A percentile compares a stretch with the other conserved stretches of the same genome.
These are phyloP conservation scores for Candida cerambycidarum DNA, from an alignment of 805 yeast genomes.

Conservation along the genomic window DNA sequence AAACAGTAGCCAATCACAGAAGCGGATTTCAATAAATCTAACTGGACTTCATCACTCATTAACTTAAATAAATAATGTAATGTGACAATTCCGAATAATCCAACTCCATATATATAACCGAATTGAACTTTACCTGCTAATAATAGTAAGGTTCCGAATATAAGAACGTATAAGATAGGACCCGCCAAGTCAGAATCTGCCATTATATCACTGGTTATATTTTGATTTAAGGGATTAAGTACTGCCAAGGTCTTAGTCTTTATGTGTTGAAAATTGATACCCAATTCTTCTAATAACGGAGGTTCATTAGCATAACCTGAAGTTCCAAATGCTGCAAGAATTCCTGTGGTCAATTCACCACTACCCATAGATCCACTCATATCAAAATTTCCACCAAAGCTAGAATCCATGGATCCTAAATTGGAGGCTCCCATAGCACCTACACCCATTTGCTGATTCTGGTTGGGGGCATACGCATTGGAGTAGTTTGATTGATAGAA, in stretches of 20 bases:
- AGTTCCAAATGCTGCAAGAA: slow-evolving; percentile 89
- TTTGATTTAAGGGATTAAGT: slow-evolving; percentile 66
- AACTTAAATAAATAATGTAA: slow-evolving; percentile 81
- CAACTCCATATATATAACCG: slow-evolving; percentile 96
- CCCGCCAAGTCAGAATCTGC: slow-evolving; percentile 94
- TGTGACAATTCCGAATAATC: slow-evolving; percentile 83
- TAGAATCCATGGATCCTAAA: slow-evolving; percentile 14
- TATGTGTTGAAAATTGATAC: slow-evolving; percentile 88
- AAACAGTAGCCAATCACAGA: slow-evolving; percentile 93
- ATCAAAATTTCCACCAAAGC: slow-evolving; percentile 35
- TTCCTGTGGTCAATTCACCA: slow-evolving; percentile 63
- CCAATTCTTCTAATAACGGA: slow-evolving; percentile 86
- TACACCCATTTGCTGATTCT: slow-evolving; percentile 11
- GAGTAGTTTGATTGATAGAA: slow-evolving; percentile 39
- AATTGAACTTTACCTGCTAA: slow-evolving; percentile 93
- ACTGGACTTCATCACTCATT: slow-evolving; percentile 69
- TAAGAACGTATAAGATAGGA: slow-evolving; percentile 81
- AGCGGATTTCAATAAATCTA: slow-evolving; percentile 70
- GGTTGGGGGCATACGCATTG: slow-evolving; percentile 11
- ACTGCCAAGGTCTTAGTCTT: slow-evolving; percentile 82
- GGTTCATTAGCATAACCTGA: slow-evolving; percentile 95
- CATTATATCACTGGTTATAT: slow-evolving; percentile 68
- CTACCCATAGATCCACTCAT: slow-evolving; percentile 44
- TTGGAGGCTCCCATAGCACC: slow-evolving; percentile 1
- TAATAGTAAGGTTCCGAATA: slow-evolving; percentile 80